phyloP scores from a whole-genome alignment of 2,329 filamentous ascomycete genomes.

The Diaporthe citriasiana region DNA sequence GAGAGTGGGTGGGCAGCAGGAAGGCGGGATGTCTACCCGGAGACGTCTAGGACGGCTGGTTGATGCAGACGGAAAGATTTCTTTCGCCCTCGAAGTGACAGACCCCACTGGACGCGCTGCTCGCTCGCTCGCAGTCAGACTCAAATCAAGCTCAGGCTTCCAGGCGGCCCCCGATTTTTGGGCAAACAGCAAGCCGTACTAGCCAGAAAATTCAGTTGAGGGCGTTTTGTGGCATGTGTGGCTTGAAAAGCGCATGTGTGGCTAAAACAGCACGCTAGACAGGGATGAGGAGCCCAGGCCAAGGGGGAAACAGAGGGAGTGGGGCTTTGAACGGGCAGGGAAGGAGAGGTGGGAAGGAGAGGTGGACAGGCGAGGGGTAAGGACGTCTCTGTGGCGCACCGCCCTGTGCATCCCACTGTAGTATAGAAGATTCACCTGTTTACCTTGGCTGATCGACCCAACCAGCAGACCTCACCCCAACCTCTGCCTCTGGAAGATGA shows the following conservation, averaged over 20 bases:
- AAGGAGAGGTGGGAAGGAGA: background rate
- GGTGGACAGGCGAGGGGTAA: slow-evolving; percentile 2
- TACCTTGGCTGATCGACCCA: background rate
- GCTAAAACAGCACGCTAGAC: slow-evolving; percentile 38
- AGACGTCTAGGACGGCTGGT: slow-evolving; percentile 27
- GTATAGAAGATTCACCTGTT: background rate
- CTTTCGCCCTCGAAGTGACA: slow-evolving; percentile 35
- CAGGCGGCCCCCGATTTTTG: slow-evolving; percentile 13
- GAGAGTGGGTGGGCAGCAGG: slow-evolving; percentile 25
- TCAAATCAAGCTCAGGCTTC: slow-evolving; percentile 9
- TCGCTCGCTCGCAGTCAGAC: slow-evolving; percentile 33
- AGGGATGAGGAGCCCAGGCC: slow-evolving; percentile 21
- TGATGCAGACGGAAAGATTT: slow-evolving; percentile 40
- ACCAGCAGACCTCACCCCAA: background rate
- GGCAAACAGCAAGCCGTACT: slow-evolving; percentile 12
- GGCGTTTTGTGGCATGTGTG: slow-evolving; percentile 41
- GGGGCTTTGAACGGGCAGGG: background rate
- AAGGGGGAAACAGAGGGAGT: no score
- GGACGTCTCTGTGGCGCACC: slow-evolving; percentile 37
- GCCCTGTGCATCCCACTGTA: background rate
- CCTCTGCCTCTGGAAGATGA: background rate
- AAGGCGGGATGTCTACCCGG: slow-evolving; percentile 42
- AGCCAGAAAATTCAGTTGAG: slow-evolving; percentile 40
- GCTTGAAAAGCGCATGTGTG: slow-evolving; percentile 41
- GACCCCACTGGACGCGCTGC: slow-evolving; percentile 42